Base-by-base conservation (phyloP, 2,329 filamentous ascomycete genomes). In the Camillea tinctor region DNA sequence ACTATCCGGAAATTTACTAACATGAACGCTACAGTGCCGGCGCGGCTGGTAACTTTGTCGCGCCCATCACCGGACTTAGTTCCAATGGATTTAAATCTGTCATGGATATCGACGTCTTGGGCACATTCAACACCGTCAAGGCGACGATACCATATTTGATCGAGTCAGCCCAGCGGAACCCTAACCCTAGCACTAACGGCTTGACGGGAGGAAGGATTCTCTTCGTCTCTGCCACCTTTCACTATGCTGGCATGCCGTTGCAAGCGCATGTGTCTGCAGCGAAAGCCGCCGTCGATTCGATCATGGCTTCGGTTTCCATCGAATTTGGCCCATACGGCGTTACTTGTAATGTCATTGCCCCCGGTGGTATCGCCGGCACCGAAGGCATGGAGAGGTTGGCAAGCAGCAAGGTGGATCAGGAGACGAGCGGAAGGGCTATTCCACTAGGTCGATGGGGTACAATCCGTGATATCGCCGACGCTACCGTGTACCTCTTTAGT, bases 91-190 rank as follows among this genome's bases (percentile, higher is more conserved):
- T 99, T 86, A 96, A 93, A 76, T 83, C 91, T 0, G 95, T 99
- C 66, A 94, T 98, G 70, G 95, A 98, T 63, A 99, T 99, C 71
- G 95, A 98, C 73, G 89, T 97, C 2, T 76, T 98, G 40, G 95
- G 95, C 30, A 96, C 91, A 17, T 99, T 91, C 79, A 96, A 98
- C 79, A 97, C 93, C 2, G 83, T 97, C 71, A 98, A 98, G 78
- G 93, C 94, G 3, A 95, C 92, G 1, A 79, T 97, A 36, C 92
- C 92, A 0, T 84, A 96, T 70, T 84, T 99, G 2, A 77, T 92
- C 13, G 82, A 86, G 68, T 96, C 92, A n/a, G 88, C 90, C 1
- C 76, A 78, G 36, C 85, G 84, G 19, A 86, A 89, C 66, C 82
- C 84, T 1, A 84, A 85, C 60, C 78, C 80, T 0, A 76, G 78